Base-by-base conservation (phyloP, 805 yeast species). In the Metschnikowia amazonensis region DNA sequence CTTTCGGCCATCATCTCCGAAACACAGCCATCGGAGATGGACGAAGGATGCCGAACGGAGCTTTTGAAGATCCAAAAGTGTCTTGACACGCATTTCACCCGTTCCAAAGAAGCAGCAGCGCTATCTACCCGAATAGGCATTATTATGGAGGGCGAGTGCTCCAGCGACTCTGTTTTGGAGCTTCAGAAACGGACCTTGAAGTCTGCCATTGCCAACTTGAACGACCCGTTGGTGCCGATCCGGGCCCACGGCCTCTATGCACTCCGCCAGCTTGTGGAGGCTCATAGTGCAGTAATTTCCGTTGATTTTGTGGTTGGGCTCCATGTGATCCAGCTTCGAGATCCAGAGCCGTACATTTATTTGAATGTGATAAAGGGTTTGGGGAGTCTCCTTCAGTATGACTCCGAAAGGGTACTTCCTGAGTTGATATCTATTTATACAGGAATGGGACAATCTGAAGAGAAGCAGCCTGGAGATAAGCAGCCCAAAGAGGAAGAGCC, bases 331-430 rank as follows among this genome's bases (percentile, higher is more conserved):
- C 87, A 84, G 52, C 64, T 94, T 35, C 75, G 76, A 38, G 95
- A 89, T 53, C 73, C 80, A 0, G 99, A 92, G 48, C 96, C 99
- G 0, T 92, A 82, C 61, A 79, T 94, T 13, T 94, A 88, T 60
- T 62, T 94, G 44, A 92, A 88, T 58, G 85, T 84, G 0, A 86
- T 94, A 50, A 88, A 86, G 57, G 90, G 94, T 0, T 64, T 94
- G 21, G 83, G 81, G 36, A 70, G 76, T 13, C 62, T 89, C 32
- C 61, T 85, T n/a, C 78, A 68, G 30, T 58, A 60, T 46, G 74
- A 75, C 44, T 68, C 69, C 20, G 44, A 51, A 0, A 59, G 58
- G 5, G 72, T 77, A 0, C 42, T 77, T 2, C 60, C 65, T 1
- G 58, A 65, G 2, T 60, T 81, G 17, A 51, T 70, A 3, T 52